Evolutionary conservation across 257 asterid species (phyloP), one percentile per base, ranked within the genome.

Genomic region (Asclepias syriaca): DNA sequence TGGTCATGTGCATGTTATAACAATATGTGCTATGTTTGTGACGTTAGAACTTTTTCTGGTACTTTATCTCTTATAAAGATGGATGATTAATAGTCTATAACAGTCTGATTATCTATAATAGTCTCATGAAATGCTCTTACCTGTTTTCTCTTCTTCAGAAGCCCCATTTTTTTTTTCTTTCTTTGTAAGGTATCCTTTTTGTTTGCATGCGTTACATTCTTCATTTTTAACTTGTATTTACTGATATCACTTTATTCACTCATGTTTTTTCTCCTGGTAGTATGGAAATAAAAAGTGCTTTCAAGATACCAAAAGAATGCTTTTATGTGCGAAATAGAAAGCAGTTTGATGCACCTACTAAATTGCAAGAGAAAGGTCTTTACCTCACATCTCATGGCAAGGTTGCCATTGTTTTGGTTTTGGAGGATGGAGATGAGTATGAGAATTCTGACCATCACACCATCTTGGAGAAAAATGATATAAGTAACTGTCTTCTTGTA

Each of bases 311-410:
- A 37, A 85, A 77, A 54, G 72, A 72, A 72, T 73, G 75, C 66
- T 69, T 76, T 79, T 77, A 83, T 32, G 78, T 69, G 75, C 86
- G 78, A 69, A 76, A 71, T 50, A 77, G 66, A 51, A 74, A 78
- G 69, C 85, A 72, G 64, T 76, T 86, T 7, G 83, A 81, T 68
- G 69, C 72, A 59, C 77, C 58, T 82, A 14, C 45, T 72, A 74
- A 78, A 78, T 79, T 88, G 79, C 87, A 80, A 78, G 76, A 75
- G 72, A 85, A 77, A 70, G 97, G 98, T 55, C 75, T 63, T 60
- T 53, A 55, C 82, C 85, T 94, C 78, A 77, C 78, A 65, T 79
- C 88, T 70, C 77, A 69, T 71, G 99, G 99, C 40, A 89, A 94
- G 84, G 87, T 81, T 72, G 97, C 93, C 8, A 66, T 79, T 39